Evolutionary conservation across 768 basidiomycete species (phyloP), one percentile per base, ranked within the genome.

Genomic region (Clavulina sp.): DNA sequence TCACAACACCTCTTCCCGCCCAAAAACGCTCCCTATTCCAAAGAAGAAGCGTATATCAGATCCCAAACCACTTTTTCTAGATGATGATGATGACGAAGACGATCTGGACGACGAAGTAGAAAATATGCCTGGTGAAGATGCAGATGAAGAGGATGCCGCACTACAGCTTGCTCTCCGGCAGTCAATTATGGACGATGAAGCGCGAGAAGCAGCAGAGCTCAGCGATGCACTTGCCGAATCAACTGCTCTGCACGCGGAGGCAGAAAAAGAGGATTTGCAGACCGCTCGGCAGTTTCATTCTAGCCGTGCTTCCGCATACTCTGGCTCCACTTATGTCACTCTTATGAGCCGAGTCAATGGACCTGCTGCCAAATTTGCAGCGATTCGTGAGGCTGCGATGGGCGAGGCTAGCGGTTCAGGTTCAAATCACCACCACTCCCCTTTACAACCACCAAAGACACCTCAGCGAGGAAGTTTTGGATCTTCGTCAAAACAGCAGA

Each of bases 111-210:
- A n/a, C n/a, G n/a, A n/a, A n/a, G n/a, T n/a, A n/a, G n/a, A n/a
- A n/a, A n/a, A n/a, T n/a, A n/a, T n/a, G n/a, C n/a, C n/a, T n/a
- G n/a, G n/a, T n/a, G n/a, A n/a, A n/a, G n/a, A 33, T 18, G 53
- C 68, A 16, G 73, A 69, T 7, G 70, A 74, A 9, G 72, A 75
- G 16, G 81, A 83, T 58, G 67, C 71, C 30, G 70, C 70, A 43
- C 63, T 85, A 33, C 72, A 74, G 4, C 58, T 70, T n/a, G 82
- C 78, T 2, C 68, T 84, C 16, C 73, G 78, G 56, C 71, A 74
- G 49, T 84, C 81, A 13, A 61, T 80, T 9, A 74, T 76, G 31
- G 49, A 60, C 2, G 60, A 63, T 49, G 68, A 69, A 51, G 61
- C 57, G 5, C 55, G 57, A 0, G 56, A 59, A 4, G 40, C 66